A percentile compares a stretch with the other conserved stretches of the same genome.
These are phyloP conservation scores for Carex littledalei DNA, from an alignment of 176 grass and related monocot species.

Conservation along the genomic window DNA sequence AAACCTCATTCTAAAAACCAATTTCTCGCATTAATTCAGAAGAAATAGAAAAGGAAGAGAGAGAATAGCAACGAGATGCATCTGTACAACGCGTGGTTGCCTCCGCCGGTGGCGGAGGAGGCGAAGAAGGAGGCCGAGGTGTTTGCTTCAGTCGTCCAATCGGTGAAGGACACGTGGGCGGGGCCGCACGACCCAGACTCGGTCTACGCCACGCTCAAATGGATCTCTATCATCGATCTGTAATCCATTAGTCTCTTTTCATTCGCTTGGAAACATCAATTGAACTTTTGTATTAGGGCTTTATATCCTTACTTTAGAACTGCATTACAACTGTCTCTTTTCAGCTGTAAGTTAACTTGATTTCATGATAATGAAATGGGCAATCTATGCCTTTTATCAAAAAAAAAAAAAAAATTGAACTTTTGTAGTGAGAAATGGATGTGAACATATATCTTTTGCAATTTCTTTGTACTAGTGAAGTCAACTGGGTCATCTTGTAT, in stretches of 20 bases:
- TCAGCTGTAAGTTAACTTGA: too few species aligned
- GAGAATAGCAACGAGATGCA: conserved; percentile 40
- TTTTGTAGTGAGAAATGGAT: background rate
- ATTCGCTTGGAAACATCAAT: background rate
- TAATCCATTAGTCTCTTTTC: conserved; percentile 22
- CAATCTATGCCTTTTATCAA: too few species aligned
- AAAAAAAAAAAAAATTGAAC: background rate
- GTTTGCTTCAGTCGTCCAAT: conserved; percentile 49
- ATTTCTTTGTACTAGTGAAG: background rate
- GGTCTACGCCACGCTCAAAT: conserved; percentile 85
- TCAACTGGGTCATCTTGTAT: background rate
- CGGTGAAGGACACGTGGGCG: conserved; percentile 49
- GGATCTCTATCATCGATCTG: conserved; percentile 89
- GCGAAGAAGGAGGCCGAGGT: conserved; percentile 49
- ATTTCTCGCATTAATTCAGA: background rate
- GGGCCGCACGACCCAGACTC: conserved; percentile 46
- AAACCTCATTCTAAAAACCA: background rate
- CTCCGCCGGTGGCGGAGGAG: conserved; percentile 52
- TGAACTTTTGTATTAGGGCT: background rate
- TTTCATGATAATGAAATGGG: too few species aligned
- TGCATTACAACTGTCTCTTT: too few species aligned
- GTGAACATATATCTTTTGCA: background rate
- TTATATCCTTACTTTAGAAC: too few species aligned
- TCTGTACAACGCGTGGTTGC: conserved; percentile 97
- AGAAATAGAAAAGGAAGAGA: background rate